Conservation (phyloP, 768 basidiomycete genomes). For the Psilocybe cyanescens region DNA sequence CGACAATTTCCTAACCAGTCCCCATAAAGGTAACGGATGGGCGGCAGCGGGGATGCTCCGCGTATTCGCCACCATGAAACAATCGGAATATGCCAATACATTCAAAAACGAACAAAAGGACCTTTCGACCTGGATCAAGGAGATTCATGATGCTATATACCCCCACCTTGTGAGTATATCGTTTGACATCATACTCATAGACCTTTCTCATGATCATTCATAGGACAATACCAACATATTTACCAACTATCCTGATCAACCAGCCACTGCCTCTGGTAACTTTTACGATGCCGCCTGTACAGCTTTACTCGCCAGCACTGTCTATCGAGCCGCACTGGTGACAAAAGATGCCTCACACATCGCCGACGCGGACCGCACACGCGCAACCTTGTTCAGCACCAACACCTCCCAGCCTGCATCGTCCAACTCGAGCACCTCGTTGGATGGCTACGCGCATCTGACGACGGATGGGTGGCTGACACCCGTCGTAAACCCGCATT, state of each 20-base stretch:
- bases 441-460: conserved; percentile 21
- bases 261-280: conserved; percentile 38
- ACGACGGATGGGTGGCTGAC: conserved; percentile 61
- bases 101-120: conserved; percentile 58
- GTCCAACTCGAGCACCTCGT: conserved; percentile 17
- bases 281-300: conserved; percentile 80
- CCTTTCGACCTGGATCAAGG: conserved; percentile 65
- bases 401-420: conserved; percentile 16
- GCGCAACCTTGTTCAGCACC: conserved; percentile 41
- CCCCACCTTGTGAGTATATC: conserved; percentile 49
- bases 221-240: conserved; percentile 58
- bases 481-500: conserved; percentile 77
- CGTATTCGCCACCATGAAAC: conserved; percentile 74
- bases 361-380: conserved; percentile 58
- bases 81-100: conserved; percentile 55
- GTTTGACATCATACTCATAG: neutral
- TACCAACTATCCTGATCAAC: conserved; percentile 71
- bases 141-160: conserved; percentile 80
- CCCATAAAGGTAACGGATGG: conserved; percentile 77
- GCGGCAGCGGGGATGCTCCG: conserved; percentile 87
- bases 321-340: conserved; percentile 72
- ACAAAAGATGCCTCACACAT: conserved; percentile 52
- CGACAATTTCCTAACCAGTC: neutral
- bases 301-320: conserved; percentile 74
- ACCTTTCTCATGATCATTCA: neutral